These are phyloP conservation scores for Hymenoscyphus fraxineus DNA, from an alignment of 2,329 filamentous ascomycete genomes.

Conservation along the genomic window DNA sequence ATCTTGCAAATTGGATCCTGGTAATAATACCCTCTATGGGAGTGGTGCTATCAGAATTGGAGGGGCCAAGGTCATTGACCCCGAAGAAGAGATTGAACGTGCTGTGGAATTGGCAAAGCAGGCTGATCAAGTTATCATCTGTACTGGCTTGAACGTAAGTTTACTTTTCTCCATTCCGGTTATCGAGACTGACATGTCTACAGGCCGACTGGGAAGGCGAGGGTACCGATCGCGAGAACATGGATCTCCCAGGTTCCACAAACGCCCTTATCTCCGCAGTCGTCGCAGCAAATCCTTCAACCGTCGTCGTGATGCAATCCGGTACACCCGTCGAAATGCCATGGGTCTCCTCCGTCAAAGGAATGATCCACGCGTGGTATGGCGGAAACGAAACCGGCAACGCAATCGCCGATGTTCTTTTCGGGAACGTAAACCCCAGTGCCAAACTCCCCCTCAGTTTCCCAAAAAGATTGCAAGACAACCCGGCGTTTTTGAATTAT, in stretches of 20 bases:
- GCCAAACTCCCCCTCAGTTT: conserved; percentile 74
- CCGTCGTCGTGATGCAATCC: conserved; percentile 71
- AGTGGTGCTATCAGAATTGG: conserved; percentile 61
- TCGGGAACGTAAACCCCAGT: conserved; percentile 69
- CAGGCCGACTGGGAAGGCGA: conserved; percentile 73
- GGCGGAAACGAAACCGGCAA: conserved; percentile 85
- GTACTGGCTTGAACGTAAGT: conserved; percentile 65
- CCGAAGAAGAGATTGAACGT: conserved; percentile 56
- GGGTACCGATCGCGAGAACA: conserved; percentile 71
- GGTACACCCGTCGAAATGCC: conserved; percentile 73
- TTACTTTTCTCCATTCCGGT: neutral
- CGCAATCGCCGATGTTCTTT: conserved; percentile 72
- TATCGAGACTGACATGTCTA: neutral
- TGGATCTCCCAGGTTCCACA: conserved; percentile 70
- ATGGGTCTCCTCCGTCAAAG: conserved; percentile 53
- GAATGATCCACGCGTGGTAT: conserved; percentile 76
- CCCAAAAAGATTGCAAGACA: conserved; percentile 63
- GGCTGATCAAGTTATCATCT: conserved; percentile 74
- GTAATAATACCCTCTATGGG: conserved; percentile 47
- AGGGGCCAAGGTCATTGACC: conserved; percentile 54
- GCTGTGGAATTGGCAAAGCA: conserved; percentile 65
- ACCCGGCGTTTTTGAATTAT: conserved; percentile 74
- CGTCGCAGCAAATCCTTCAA: conserved; percentile 62
- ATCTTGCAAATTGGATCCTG: conserved; percentile 52
- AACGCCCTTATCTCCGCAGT: conserved; percentile 68